These are phyloP conservation scores for Trametes sanguinea DNA, from an alignment of 768 basidiomycete species.

Conservation along the genomic window DNA sequence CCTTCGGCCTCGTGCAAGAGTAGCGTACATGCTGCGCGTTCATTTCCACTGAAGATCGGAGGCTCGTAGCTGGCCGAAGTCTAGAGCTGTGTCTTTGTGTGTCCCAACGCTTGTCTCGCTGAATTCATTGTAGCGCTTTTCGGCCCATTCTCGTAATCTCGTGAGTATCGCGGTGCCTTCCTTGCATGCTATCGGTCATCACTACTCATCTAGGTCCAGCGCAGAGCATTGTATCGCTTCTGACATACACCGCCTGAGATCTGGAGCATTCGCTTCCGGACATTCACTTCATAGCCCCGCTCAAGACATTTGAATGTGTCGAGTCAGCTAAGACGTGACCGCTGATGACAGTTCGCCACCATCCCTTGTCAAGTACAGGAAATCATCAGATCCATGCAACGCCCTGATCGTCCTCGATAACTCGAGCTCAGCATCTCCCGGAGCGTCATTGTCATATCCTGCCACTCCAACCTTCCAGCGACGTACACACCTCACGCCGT, in stretches of 20 bases:
- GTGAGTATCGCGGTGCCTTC: not conserved
- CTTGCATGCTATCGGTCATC: not conserved
- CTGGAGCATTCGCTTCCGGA: no score
- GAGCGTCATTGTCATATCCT: not conserved
- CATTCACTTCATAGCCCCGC: no score
- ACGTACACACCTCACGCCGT: not conserved
- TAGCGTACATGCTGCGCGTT: not conserved
- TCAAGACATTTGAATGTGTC: no score
- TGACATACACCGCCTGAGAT: no score
- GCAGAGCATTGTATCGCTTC: not conserved
- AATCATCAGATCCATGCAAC: not conserved
- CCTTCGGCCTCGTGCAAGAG: no score
- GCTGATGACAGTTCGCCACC: no score
- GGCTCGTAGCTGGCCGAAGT: not conserved
- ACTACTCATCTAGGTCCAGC: not conserved
- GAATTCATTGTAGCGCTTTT: not conserved
- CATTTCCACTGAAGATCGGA: not conserved
- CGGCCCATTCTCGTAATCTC: not conserved
- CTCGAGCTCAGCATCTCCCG: not conserved
- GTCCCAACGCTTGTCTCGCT: not conserved
- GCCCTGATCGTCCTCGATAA: not conserved
- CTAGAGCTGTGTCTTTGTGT: not conserved
- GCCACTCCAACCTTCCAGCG: not conserved
- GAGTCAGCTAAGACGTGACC: no score
- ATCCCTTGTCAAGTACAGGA: not conserved